Percentiles rank a stretch among this genome's conserved stretches.
Conservation (phyloP, 257 asterid species). For the Primulina tabacum region DNA sequence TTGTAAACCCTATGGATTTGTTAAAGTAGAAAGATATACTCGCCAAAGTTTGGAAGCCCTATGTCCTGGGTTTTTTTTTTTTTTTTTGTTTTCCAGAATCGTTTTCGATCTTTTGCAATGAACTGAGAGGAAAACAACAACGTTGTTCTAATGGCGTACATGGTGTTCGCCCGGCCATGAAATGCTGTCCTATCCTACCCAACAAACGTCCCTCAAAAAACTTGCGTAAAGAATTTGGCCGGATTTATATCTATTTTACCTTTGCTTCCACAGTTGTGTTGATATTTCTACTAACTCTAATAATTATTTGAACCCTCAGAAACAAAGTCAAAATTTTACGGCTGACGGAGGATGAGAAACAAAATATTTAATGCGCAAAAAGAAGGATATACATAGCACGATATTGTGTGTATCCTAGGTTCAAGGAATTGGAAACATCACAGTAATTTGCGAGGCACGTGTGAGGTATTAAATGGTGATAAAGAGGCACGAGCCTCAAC, state of each 20-base stretch:
- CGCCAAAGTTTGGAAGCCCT: too few relatives aligned
- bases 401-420: slow-evolving; percentile 28
- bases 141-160: too few relatives aligned
- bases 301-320: background rate
- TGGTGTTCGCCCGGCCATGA: background rate
- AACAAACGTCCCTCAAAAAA: too few relatives aligned
- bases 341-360: background rate
- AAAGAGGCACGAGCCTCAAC: slow-evolving; percentile 38
- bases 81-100: too few relatives aligned
- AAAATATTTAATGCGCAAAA: background rate
- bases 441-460: slow-evolving; percentile 36
- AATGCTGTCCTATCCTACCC: background rate
- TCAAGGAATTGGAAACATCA: slow-evolving; percentile 16
- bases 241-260: too few relatives aligned
- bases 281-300: background rate
- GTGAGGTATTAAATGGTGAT: slow-evolving; percentile 37
- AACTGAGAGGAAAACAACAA: too few relatives aligned
- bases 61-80: too few relatives aligned
- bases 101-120: too few relatives aligned
- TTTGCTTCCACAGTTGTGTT: background rate
- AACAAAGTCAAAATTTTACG: too few relatives aligned
- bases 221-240: too few relatives aligned
- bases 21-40: too few relatives aligned
- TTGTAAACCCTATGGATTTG: too few relatives aligned
- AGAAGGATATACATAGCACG: slow-evolving; percentile 23